These are phyloP conservation scores for Panellus pusillus DNA, from an alignment of 768 basidiomycete genomes.

Conservation along the genomic window DNA sequence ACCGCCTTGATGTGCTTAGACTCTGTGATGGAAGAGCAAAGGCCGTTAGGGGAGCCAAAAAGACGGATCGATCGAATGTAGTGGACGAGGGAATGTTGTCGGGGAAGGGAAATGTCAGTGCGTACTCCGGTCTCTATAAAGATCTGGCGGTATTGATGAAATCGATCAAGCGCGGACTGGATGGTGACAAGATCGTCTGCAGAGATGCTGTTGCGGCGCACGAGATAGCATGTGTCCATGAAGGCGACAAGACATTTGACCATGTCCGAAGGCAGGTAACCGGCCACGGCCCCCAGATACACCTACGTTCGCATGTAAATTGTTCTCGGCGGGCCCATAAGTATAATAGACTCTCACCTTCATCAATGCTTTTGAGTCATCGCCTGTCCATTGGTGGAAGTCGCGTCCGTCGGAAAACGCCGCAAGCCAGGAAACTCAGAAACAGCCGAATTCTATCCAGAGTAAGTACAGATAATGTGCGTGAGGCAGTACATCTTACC, in stretches of 20 bases:
- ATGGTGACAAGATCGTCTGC: slow-evolving; percentile 9
- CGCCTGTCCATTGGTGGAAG: slow-evolving; percentile 32
- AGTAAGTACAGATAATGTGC: too few relatives aligned
- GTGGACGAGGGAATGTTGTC: slow-evolving; percentile 26
- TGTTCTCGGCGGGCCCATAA: too few relatives aligned
- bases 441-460: slow-evolving; percentile 15
- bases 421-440: slow-evolving; percentile 18
- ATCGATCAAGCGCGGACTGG: slow-evolving; percentile 20
- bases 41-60: slow-evolving; percentile 31
- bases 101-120: slow-evolving; percentile 24
- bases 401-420: slow-evolving; percentile 24
- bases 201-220: slow-evolving; percentile 22
- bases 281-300: slow-evolving; percentile 31
- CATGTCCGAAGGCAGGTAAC: slow-evolving; percentile 31
- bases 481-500: slow-evolving; percentile 13
- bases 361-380: slow-evolving; percentile 35
- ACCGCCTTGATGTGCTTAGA: slow-evolving; percentile 30
- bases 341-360: too few relatives aligned
- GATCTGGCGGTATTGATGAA: slow-evolving; percentile 31
- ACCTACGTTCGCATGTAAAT: too few relatives aligned
- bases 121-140: slow-evolving; percentile 27
- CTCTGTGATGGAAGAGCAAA: slow-evolving; percentile 36
- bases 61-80: slow-evolving; percentile 15
- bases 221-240: slow-evolving; percentile 31
- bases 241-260: slow-evolving; percentile 25